Evolutionary conservation across 768 basidiomycete genomes (phyloP).

Genomic region (Auriscalpium vulgare): DNA sequence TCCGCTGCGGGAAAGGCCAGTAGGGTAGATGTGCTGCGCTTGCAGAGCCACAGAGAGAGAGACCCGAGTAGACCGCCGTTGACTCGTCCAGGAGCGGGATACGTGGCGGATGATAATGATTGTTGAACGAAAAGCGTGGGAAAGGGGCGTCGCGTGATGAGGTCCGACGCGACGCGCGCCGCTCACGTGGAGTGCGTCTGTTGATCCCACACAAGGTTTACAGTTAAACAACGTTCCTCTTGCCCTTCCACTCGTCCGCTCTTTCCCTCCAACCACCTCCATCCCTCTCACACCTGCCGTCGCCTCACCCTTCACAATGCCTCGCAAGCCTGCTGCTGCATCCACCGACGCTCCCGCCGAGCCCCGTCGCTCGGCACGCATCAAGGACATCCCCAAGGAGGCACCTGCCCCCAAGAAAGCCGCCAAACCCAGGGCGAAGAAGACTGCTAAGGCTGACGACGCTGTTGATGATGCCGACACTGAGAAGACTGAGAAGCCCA

Average conservation of each 20-base stretch:
- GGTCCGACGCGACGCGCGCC: slow-evolving; percentile 1
- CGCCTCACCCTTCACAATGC: slow-evolving; percentile 36
- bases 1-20: no score
- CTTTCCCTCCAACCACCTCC: slow-evolving; percentile 15
- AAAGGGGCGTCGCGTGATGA: no score
- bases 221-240: slow-evolving; percentile 14
- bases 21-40: no score
- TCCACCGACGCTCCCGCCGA: slow-evolving; percentile 33
- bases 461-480: slow-evolving; percentile 31
- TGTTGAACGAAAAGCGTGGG: no score
- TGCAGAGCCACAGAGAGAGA: no score
- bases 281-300: not conserved
- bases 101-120: no score
- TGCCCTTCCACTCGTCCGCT: slow-evolving; percentile 1
- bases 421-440: slow-evolving; percentile 52
- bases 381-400: slow-evolving; percentile 62
- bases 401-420: slow-evolving; percentile 48
- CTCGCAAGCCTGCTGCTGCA: slow-evolving; percentile 57
- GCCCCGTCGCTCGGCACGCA: slow-evolving; percentile 68
- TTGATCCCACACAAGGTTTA: slow-evolving; percentile 13
- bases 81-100: no score
- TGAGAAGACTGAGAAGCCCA: slow-evolving; percentile 28
- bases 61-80: no score
- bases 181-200: slow-evolving; percentile 4
- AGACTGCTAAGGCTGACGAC: slow-evolving; percentile 26